Percentiles rank a stretch among this genome's conserved stretches.
Conservation (phyloP, 805 yeast genomes). For the Candida yuanshanica region DNA sequence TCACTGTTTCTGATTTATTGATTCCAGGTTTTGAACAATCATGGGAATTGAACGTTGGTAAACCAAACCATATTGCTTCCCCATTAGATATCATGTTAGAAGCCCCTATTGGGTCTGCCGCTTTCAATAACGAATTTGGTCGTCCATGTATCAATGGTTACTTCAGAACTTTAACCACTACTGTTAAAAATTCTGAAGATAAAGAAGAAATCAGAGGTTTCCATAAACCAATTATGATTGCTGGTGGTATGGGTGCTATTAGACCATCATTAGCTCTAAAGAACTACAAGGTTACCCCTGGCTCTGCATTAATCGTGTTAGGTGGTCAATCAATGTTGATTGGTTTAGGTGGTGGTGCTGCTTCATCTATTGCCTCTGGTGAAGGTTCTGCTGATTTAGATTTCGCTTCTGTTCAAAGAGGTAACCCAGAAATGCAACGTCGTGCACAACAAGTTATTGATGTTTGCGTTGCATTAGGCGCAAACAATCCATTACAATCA, state of each 20-base stretch:
- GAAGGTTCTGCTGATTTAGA: slow-evolving; percentile 95
- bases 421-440: slow-evolving; percentile 98
- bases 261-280: slow-evolving; percentile 91
- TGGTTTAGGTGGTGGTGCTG: slow-evolving; percentile 99
- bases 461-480: slow-evolving; percentile 81
- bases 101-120: slow-evolving; percentile 97
- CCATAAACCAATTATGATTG: slow-evolving; percentile 98
- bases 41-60: slow-evolving; percentile 88
- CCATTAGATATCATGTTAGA: slow-evolving; percentile 92
- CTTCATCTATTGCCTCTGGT: slow-evolving; percentile 93
- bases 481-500: slow-evolving; percentile 77
- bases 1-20: slow-evolving; percentile 81
- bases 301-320: slow-evolving; percentile 82
- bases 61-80: slow-evolving; percentile 89
- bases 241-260: slow-evolving; percentile 98
- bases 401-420: slow-evolving; percentile 98
- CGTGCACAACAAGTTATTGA: slow-evolving; percentile 98
- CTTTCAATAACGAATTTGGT: slow-evolving; percentile 97
- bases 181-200: slow-evolving; percentile 56
- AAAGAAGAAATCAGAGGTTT: slow-evolving; percentile 82
- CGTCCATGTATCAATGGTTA: slow-evolving; percentile 96
- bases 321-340: slow-evolving; percentile 98
- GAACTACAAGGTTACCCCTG: slow-evolving; percentile 83
- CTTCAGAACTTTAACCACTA: slow-evolving; percentile 89
- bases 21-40: slow-evolving; percentile 87